Base-by-base conservation (phyloP, 2,329 filamentous ascomycete genomes). In the Aspergillus chevalieri region DNA sequence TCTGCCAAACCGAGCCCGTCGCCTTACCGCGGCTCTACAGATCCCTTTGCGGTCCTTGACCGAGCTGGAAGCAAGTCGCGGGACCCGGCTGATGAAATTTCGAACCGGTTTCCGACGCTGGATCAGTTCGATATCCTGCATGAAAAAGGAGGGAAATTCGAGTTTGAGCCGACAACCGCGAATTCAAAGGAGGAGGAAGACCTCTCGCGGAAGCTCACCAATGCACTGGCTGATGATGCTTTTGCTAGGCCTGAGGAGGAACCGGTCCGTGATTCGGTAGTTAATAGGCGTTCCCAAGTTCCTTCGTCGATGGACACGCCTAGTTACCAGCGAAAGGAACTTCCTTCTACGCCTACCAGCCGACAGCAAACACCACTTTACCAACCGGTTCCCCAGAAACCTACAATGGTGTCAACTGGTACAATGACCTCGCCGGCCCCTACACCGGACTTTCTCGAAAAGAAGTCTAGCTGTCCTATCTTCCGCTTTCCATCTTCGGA, bases 71-170 rank as follows among this genome's bases (percentile, higher is more conserved):
- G 78, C 54, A 57, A 75, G 57, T 61, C 73, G 21, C 74, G 74
- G 6, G 78, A 80, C 43, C 56, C 61, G 19, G 75, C 77, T 2
- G 93, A 97, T 57, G 92, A 97, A 62, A 74, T 96, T 22, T 89
- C 92, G 0, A 79, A 83, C 24, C 82, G 87, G 47, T 98, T 96
- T 58, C 93, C 93, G 0, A 91, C 89, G 5, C 76, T 98, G 21
- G 91, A 97, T 61, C 89, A 97, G 58, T 98, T 98, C 64, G 85
- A 92, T 3, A 75, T 98, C 15, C 74, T 96, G 42, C 89, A 95
- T 58, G 90, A 97, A 54, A 82, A 87, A 53, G 87, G 87, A 3
- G 73, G 82, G 52, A 91, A 89, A 52, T 96, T 96, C 60, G 85
- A 92, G 48, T 96, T 96, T 65, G 85, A 88, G 51, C 69, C 75